Percentiles rank a stretch among this genome's conserved stretches.
Conservation (phyloP, 192 early-diverging fungal genomes). For the Entomortierella beljakovae region DNA sequence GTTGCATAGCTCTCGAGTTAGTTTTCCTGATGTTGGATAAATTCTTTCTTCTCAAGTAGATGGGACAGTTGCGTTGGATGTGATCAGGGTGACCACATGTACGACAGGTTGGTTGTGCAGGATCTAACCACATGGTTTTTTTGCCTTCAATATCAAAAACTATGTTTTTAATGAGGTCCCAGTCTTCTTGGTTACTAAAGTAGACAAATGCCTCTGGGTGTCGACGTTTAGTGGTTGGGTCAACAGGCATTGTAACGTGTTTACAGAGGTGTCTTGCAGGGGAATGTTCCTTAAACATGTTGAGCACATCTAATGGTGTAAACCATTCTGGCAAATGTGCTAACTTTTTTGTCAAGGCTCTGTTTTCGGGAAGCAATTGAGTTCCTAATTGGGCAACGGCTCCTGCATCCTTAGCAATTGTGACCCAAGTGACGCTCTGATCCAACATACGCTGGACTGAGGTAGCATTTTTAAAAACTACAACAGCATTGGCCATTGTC, state of each 20-base stretch:
- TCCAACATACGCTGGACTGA: not conserved
- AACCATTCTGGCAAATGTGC: not conserved
- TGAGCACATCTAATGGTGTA: not conserved
- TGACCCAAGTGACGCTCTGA: not conserved
- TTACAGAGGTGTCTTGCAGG: not conserved
- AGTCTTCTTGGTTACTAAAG: conserved; percentile 1
- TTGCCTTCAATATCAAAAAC: not conserved
- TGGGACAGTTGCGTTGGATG: not conserved
- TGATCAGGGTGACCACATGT: not conserved
- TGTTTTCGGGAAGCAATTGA: not conserved
- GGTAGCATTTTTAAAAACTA: not conserved
- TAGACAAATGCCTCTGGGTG: conserved; percentile 5
- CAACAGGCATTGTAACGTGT: conserved; percentile 9
- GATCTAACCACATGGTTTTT: not conserved
- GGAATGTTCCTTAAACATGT: not conserved
- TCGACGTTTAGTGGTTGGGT: not conserved
- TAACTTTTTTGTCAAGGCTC: not conserved
- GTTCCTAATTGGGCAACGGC: not conserved
- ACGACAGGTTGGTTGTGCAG: not conserved
- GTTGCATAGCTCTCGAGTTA: not conserved
- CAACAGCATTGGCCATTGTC: not conserved
- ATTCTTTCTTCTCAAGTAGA: not conserved
- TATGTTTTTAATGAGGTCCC: not conserved
- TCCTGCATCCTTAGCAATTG: not conserved
- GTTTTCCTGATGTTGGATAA: not conserved